Evolutionary conservation across 2,329 filamentous ascomycete species (phyloP), one percentile per base, ranked within the genome.

Genomic region (Stagonosporopsis cucurbitacearum): DNA sequence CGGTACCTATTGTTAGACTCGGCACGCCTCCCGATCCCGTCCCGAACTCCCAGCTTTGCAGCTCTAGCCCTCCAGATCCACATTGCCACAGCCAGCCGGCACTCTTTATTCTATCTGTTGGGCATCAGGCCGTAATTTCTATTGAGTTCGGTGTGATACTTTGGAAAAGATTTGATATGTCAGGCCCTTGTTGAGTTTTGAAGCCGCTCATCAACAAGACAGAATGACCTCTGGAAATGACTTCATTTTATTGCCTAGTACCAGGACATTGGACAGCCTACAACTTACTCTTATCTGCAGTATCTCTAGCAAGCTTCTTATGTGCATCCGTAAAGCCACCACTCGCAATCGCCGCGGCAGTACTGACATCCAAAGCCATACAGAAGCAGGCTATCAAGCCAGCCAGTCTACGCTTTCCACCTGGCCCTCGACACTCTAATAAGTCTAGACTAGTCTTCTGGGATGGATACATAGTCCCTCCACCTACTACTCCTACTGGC

Each of bases 321-420:
- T 52, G 50, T 15, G 28, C 23, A 23, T 45, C 42, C 25, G 50
- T 52, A 23, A 54, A 54, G 2, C 39, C 45, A 23, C 51, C 51
- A 40, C 45, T 54, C 13, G 44, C 44, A 8, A 54, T 39, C 19
- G 51, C 44, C 9, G 51, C 51, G 2, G 20, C 30, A 1, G 51
- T 49, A 37, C 51, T 54, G 23, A 49, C 20, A 20, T 49, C 51
- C 26, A 54, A 20, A 11, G 51, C 51, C 51, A 54, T 48, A 19
- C 20, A 25, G 25, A 49, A 54, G 7, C 37, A 48, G 9, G 51
- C 44, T 4, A 54, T 19, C 30, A 54, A n/a, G 6, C 51, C 51
- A 3, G 51, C 51, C 13, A 54, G 39, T 7, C 37, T 39, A 11
- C 39, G 22, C 25, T 54, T 54, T 11, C 43, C 41, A 7, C 44